Evolutionary conservation across 2,329 filamentous ascomycete species (phyloP).

Genomic region (Phaeosphaeriaceae sp.): DNA sequence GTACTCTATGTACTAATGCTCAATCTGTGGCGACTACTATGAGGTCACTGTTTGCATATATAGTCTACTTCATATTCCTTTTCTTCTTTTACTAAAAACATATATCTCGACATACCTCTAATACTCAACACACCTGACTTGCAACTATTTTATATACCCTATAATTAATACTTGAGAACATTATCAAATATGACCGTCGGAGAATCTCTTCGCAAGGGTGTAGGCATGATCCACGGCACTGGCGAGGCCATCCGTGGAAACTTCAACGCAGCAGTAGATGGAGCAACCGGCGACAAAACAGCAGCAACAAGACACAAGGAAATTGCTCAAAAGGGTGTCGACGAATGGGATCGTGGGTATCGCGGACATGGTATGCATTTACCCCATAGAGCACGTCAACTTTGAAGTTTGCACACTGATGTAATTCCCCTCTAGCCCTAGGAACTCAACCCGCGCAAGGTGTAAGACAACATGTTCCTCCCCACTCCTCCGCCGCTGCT

Average conservation of each 20-base stretch:
- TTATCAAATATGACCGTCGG: conserved; percentile 35
- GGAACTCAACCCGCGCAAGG: conserved; percentile 2
- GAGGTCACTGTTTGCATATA: conserved; percentile 4
- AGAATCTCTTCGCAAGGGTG: conserved; percentile 42
- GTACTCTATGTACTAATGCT: conserved; percentile 13
- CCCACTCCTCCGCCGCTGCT: conserved; percentile 31
- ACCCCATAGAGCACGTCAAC: background rate
- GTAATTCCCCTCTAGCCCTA: background rate
- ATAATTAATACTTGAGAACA: conserved; percentile 2
- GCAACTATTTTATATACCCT: conserved; percentile 1
- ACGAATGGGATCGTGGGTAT: conserved; percentile 45
- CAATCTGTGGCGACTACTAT: conserved; percentile 12
- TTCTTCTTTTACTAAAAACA: background rate
- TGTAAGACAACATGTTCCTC: conserved; percentile 22
- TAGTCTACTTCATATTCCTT: conserved; percentile 3
- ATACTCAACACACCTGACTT: conserved; percentile 8
- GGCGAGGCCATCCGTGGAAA: conserved; percentile 50
- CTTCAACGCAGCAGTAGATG: conserved; percentile 45
- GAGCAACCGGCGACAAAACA: conserved; percentile 37
- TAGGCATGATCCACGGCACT: conserved; percentile 44
- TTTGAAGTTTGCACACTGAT: background rate
- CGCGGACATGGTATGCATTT: conserved; percentile 32
- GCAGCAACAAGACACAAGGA: conserved; percentile 38
- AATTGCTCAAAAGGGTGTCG: conserved; percentile 40
- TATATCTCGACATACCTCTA: background rate